phyloP scores from a whole-genome alignment of 805 yeast species.

The Henningerozyma blattae region DNA sequence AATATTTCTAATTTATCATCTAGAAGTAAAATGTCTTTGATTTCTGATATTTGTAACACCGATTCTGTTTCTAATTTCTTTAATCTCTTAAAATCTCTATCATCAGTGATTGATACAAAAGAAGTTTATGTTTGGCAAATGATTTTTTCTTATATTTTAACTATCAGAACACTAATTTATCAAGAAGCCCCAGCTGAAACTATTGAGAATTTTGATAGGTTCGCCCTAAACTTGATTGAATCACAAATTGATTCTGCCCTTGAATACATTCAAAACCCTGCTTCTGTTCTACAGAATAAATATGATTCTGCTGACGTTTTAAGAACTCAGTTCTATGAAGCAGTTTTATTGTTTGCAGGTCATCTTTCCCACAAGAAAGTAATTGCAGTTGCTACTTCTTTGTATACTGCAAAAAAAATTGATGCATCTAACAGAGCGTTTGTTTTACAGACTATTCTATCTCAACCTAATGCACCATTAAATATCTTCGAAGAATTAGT shows the following conservation, averaged over 20 bases:
- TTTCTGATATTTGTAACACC: slow-evolving; percentile 43
- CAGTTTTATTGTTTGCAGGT: slow-evolving; percentile 6
- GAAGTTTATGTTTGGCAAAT: slow-evolving; percentile 31
- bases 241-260: slow-evolving; percentile 32
- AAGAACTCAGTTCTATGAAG: slow-evolving; percentile 21
- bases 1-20: slow-evolving; percentile 29
- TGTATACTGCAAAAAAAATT: slow-evolving; percentile 2
- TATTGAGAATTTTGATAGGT: slow-evolving; percentile 12
- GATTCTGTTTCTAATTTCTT: slow-evolving; percentile 30
- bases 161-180: slow-evolving; percentile 4
- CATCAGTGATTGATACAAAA: slow-evolving; percentile 3
- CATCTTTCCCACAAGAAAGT: slow-evolving; percentile 5
- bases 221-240: slow-evolving; percentile 33
- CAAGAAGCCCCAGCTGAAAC: slow-evolving; percentile 12
- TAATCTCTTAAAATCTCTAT: slow-evolving; percentile 3
- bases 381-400: slow-evolving; percentile 2
- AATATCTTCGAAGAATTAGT: slow-evolving; percentile 26
- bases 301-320: slow-evolving; percentile 16
- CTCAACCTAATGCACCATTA: slow-evolving; percentile 24
- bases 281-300: slow-evolving; percentile 18
- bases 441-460: slow-evolving; percentile 32
- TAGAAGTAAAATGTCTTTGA: slow-evolving; percentile 40
- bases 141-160: slow-evolving; percentile 15
- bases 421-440: slow-evolving; percentile 17
- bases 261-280: slow-evolving; percentile 21